Evolutionary conservation across 345 rosid species (phyloP).

Genomic region (Salix suchowensis): DNA sequence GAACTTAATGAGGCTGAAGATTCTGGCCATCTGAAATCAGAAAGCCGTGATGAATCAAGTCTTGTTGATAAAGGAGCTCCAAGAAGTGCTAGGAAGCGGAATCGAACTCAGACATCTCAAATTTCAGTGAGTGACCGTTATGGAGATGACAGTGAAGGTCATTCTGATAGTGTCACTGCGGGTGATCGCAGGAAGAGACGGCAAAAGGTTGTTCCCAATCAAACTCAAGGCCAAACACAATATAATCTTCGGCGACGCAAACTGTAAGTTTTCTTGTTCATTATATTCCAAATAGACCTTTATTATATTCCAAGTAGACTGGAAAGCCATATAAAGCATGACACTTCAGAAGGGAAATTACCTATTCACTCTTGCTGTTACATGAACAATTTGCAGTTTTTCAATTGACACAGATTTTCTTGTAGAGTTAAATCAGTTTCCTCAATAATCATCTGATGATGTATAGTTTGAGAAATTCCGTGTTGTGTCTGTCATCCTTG

Average conservation of each 20-base stretch:
- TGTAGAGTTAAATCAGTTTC: no score
- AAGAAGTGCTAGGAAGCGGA: constrained; percentile 62
- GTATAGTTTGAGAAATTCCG: no score
- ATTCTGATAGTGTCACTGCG: constrained; percentile 54
- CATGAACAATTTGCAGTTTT: no score
- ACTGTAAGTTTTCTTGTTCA: constrained; percentile 38
- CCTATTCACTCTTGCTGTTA: background rate
- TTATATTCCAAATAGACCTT: background rate
- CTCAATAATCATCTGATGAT: no score
- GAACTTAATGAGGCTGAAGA: constrained; percentile 48
- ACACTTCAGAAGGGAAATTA: background rate
- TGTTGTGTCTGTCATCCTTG: no score
- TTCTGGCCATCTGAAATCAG: constrained; percentile 40
- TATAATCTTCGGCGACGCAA: constrained; percentile 76
- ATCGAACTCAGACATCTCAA: constrained; percentile 46
- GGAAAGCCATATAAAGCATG: no score
- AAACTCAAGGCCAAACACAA: constrained; percentile 38
- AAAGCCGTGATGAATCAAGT: constrained; percentile 52
- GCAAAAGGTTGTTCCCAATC: constrained; percentile 45
- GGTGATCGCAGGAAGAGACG: constrained; percentile 62
- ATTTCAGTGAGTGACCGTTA: constrained; percentile 51
- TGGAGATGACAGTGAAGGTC: constrained; percentile 61
- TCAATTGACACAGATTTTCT: no score
- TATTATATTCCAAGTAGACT: background rate
- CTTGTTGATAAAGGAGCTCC: constrained; percentile 43